Evolutionary conservation across 2,329 filamentous ascomycete species (phyloP), one percentile per base, ranked within the genome.

Genomic region (Helicocarpus griseus): DNA sequence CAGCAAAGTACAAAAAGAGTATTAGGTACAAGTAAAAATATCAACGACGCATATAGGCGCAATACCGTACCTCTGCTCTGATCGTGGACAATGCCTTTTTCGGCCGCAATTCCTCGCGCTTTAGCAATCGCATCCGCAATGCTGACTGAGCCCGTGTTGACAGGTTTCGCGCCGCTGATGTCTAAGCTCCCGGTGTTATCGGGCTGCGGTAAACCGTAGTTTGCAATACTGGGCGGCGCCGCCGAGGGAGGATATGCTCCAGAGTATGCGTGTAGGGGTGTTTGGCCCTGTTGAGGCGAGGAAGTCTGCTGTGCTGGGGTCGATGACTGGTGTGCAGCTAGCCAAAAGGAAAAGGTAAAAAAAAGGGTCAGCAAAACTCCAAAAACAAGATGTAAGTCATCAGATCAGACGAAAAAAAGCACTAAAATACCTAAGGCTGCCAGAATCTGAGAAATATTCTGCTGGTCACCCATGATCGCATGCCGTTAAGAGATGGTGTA

Each of bases 121-220:
- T 89, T 88, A 36, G 89, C 87, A 60, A 95, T 84, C 46, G 88
- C 86, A 66, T 94, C 88, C 53, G 85, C 80, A 57, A 95, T 84
- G 68, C 84, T 91, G 60, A 94, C 84, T 19, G 85, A 88, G 53
- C 89, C 89, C 28, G 86, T 87, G 65, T 79, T 88, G 51, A 85
- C 79, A 4, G 89, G 88, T 61, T 86, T 86, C 64, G 93, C 87
- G 51, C 80, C 78, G 69, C 85, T 90, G 49, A 95, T 71, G 64
- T 95, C 88, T 56, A 94, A 75, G 60, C 81, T 89, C 48, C 88
- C 88, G 53, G 85, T 86, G 51, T 54, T 63, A 51, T 62, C 64
- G 40, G 66, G 65, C 33, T 70, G 70, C 39, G 72, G 72, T 36
- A 74, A 58, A 7, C 63, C 58, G 53, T 71, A 73, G 43, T 57